Base-by-base conservation (phyloP, 345 rosid genomes). In the Syzygium jambos region DNA sequence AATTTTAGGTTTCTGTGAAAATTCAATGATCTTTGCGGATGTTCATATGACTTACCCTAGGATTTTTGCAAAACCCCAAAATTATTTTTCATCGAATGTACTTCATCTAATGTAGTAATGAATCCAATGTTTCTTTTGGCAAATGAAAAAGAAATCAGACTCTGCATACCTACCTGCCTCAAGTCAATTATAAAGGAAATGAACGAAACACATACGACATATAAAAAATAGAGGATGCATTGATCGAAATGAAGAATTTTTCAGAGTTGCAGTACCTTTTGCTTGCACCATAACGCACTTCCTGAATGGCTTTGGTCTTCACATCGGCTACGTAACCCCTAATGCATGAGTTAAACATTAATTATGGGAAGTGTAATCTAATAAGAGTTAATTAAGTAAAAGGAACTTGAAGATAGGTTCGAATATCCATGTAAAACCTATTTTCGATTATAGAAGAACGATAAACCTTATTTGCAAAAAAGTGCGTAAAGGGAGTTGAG, bases 401-500 rank as follows among this genome's bases (percentile, higher is more conserved):
- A 57, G 65, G 65, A 57, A 57, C 15, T 61, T n/a, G 73, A 61
- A 61, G 34, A 61, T n/a, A n/a, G 38, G 73, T 61, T 61, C n/a
- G 4, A 61, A 61, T n/a, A 29, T 61, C 34, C 4, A 12, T 17
- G 17, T 12, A n/a, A n/a, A 61, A 61, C 34, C 73, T 12, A 61
- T 27, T 61, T 61, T n/a, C 46, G 46, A 43, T 43, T 43, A 43
- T 43, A 43, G 5, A 43, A 43, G 46, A 43, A 43, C 7, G 7
- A 1, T 6, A 43, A 43, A 5, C 46, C 46, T 43, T 43, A 43
- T 7, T 43, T 43, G 46, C 1, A 43, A 43, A 13, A 2, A 51
- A 89, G 86, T 16, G 49, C 49, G 41, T 88, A 90, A 17, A 89
- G 43, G 80, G 90, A 5, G 51, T 52, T 38, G 52, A 93, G 95